Base-by-base conservation (phyloP, 192 early-diverging fungal genomes). In the Diversispora epigaea region DNA sequence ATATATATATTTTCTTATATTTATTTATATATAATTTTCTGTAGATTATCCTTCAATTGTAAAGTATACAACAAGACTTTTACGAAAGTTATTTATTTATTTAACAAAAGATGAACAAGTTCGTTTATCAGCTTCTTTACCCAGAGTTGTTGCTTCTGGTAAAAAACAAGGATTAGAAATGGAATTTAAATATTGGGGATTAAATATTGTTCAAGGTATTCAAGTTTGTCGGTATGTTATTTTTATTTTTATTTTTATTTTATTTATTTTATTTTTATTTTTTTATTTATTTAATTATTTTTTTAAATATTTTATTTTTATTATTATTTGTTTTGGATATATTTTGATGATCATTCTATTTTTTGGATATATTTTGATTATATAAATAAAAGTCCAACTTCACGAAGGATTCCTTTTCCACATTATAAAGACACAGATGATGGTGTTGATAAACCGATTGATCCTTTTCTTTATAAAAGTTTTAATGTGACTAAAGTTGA, bases 381-480 rank as follows among this genome's bases (percentile, higher is more conserved):
- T 32, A 32, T 32, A 32, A 32, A 32, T 32, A 32, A 32, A 65
- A 88, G 87, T 8, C 87, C 87, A 1, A 83, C 84, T 0, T 69
- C 89, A 22, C 84, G 86, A 49, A 83, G 87, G 70, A 68, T 86
- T 21, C 89, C 90, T 1, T 87, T 86, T 69, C 81, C 85, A 19
- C 85, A 91, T 80, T 80, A 84, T 19, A 76, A 76, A 56, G 78
- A 83, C 11, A 79, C 25, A 58, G 69, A 87, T 71, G 55, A 79
- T 43, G 89, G 92, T 41, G 22, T 41, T n/a, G 25, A 32, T 32
- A 32, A 32, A 32, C 25, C 25, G 25, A 32, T 32, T 32, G 40
- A 40, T 67, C 87, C 91, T n/a, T 94, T 94, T 77, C 83, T 94
- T 43, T 93, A 94, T 78, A 93, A 91, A 73, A 91, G 93, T 5